phyloP scores from a whole-genome alignment of 148 eudicot genomes.

The Talinum fruticosum region DNA sequence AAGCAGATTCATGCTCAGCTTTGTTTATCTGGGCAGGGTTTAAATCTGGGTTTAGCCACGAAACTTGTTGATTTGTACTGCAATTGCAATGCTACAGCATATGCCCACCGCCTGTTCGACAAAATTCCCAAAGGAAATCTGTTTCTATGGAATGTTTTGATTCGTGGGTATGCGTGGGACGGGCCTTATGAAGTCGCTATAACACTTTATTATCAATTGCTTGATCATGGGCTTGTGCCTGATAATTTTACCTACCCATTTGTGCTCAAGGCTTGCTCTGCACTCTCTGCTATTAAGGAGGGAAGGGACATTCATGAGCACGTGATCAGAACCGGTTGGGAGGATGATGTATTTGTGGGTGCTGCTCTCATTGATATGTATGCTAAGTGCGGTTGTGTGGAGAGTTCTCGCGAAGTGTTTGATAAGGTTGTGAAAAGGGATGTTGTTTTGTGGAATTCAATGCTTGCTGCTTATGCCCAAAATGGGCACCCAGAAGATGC shows the following conservation, averaged over 20 bases:
- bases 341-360: slow-evolving; percentile 74
- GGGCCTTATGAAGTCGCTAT: slow-evolving; percentile 68
- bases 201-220: slow-evolving; percentile 44
- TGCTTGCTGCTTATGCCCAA: slow-evolving; percentile 80
- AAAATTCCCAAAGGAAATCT: slow-evolving; percentile 60
- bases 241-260: slow-evolving; percentile 84
- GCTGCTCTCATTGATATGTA: slow-evolving; percentile 85
- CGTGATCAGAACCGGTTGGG: slow-evolving; percentile 53
- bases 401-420: slow-evolving; percentile 48
- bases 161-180: slow-evolving; percentile 92
- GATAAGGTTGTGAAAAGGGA: slow-evolving; percentile 53
- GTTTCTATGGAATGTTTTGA: slow-evolving; percentile 78
- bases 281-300: slow-evolving; percentile 43
- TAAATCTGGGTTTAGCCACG: slow-evolving; percentile 49
- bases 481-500: slow-evolving; percentile 73
- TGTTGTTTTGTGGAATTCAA: slow-evolving; percentile 83
- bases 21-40: slow-evolving; percentile 40
- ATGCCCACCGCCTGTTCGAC: slow-evolving; percentile 74
- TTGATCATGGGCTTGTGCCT: slow-evolving; percentile 56
- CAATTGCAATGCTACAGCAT: slow-evolving; percentile 37
- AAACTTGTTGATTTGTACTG: slow-evolving; percentile 67
- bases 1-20: slow-evolving; percentile 72
- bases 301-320: slow-evolving; percentile 73
- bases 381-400: slow-evolving; percentile 68
- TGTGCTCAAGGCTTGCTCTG: slow-evolving; percentile 78